Evolutionary conservation across 768 basidiomycete genomes (phyloP), one percentile per base, ranked within the genome.

Genomic region (Pulveroboletus ravenelii): DNA sequence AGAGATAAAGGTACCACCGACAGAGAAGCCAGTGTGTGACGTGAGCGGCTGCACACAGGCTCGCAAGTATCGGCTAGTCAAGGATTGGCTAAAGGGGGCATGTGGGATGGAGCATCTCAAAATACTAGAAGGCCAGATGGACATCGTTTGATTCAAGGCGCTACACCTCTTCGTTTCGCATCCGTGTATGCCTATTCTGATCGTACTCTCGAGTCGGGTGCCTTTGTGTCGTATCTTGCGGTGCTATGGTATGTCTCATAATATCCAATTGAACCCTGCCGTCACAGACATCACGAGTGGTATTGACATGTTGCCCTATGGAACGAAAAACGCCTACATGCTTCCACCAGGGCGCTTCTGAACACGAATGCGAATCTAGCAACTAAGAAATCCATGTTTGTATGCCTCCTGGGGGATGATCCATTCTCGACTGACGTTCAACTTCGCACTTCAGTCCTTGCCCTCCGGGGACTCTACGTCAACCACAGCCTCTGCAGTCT

Each of bases 31-130:
- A 0, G 48, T 62, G 1, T 89, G 87, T 53, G 80, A 80, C 31
- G 75, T 84, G 0, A 67, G 67, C 3, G 85, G 85, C 8, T 89
- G 87, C 54, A 66, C 66, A 4, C 70, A 68, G 31, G 62, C 60
- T 15, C 70, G 84, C 54, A 85, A 84, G 58, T 89, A 89, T 58
- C 74, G 83, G 31, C 71, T 86, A 5, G 82, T 85, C 18, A 77
- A 69, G 47, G 79, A 87, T 55, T 84, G 78, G 75, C 70, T 74
- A 17, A 71, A 67, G 47, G 85, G 76, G 0, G 76, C 76, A 1
- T 89, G 87, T 62, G 85, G 84, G 14, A 79, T 87, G 62, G 65
- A 61, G 1, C 86, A 88, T 68, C 69, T 89, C 58, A 82, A 80
- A 54, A 46, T 74, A 10, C 62, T 88, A 38, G 80, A 84, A 53